These are phyloP conservation scores for Tylopilus sp. DNA, from an alignment of 1,284 basidiomycete species.

Conservation along the genomic window DNA sequence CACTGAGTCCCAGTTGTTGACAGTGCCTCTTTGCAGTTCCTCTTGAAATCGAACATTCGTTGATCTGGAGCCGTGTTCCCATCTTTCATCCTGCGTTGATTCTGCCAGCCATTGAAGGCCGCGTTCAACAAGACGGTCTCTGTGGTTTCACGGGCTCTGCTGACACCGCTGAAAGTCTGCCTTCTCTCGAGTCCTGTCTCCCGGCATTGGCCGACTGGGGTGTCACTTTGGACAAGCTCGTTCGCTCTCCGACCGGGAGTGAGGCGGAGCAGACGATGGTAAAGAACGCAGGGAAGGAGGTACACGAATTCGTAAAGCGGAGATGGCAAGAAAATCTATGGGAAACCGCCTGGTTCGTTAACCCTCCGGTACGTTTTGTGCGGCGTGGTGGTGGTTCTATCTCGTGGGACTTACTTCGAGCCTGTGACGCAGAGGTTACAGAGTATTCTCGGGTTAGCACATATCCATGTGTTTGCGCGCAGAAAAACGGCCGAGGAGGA, in stretches of 20 bases:
- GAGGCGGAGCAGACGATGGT: slow-evolving; percentile 53
- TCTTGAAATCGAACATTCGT: slow-evolving; percentile 64
- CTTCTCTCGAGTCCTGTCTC: slow-evolving; percentile 56
- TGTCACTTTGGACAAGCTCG: slow-evolving; percentile 55
- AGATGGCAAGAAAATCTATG: slow-evolving; percentile 65
- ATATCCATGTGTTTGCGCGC: slow-evolving; percentile 76
- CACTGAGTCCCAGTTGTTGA: neutral
- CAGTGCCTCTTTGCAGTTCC: slow-evolving; percentile 48
- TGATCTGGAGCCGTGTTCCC: slow-evolving; percentile 73
- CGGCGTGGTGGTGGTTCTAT: neutral
- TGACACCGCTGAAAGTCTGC: slow-evolving; percentile 56
- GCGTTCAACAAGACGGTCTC: slow-evolving; percentile 60
- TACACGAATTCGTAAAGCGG: slow-evolving; percentile 56
- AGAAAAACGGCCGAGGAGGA: slow-evolving; percentile 38
- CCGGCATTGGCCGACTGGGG: slow-evolving; percentile 67
- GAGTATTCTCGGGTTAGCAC: slow-evolving; percentile 72
- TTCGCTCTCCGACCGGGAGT: slow-evolving; percentile 40
- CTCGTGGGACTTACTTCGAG: neutral
- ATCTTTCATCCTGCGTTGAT: slow-evolving; percentile 57
- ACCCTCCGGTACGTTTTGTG: slow-evolving; percentile 61
- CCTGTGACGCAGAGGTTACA: slow-evolving; percentile 57
- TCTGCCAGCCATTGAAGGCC: slow-evolving; percentile 42
- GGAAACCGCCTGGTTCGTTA: slow-evolving; percentile 86
- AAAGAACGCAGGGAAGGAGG: slow-evolving; percentile 49
- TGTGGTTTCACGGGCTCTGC: slow-evolving; percentile 82